Evolutionary conservation across 305 asterid species (phyloP).

Genomic region (Solanum chacoense): DNA sequence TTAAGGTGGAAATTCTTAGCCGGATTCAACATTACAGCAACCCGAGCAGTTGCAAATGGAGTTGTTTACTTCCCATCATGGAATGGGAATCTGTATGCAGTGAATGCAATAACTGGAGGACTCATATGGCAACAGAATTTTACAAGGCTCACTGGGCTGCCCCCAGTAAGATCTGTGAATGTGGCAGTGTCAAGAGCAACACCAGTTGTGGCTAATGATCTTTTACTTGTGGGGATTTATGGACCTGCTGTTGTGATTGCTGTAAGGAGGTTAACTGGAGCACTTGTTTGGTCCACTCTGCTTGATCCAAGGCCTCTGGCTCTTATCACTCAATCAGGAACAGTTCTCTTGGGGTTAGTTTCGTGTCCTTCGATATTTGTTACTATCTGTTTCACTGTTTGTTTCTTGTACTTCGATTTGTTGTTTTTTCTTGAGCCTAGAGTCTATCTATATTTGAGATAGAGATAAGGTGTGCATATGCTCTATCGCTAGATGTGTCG

Average conservation of each 20-base stretch:
- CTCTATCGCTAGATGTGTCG: not conserved
- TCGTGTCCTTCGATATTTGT: not conserved
- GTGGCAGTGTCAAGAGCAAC: constrained; percentile 56
- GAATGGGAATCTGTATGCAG: constrained; percentile 63
- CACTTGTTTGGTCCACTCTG: constrained; percentile 48
- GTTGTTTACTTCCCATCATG: constrained; percentile 66
- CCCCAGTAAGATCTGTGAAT: constrained; percentile 23
- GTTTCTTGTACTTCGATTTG: not conserved
- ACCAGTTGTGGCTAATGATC: constrained; percentile 41
- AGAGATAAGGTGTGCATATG: not conserved
- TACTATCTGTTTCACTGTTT: not conserved
- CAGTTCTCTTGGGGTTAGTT: constrained; percentile 22
- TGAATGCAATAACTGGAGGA: constrained; percentile 31
- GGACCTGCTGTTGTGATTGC: constrained; percentile 55
- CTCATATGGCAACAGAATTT: constrained; percentile 46
- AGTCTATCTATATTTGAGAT: no score
- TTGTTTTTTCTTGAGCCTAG: not conserved
- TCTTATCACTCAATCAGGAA: constrained; percentile 46
- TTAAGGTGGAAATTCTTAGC: constrained; percentile 52
- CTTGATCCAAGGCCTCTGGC: constrained; percentile 38
- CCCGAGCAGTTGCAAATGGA: constrained; percentile 48
- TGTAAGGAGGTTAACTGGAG: constrained; percentile 28
- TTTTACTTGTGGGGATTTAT: constrained; percentile 38
- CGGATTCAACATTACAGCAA: constrained; percentile 61
- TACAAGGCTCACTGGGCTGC: constrained; percentile 39